Evolutionary conservation across 495 filamentous ascomycete genomes (phyloP).

Genomic region (Aspergillus sclerotiicarbonarius): DNA sequence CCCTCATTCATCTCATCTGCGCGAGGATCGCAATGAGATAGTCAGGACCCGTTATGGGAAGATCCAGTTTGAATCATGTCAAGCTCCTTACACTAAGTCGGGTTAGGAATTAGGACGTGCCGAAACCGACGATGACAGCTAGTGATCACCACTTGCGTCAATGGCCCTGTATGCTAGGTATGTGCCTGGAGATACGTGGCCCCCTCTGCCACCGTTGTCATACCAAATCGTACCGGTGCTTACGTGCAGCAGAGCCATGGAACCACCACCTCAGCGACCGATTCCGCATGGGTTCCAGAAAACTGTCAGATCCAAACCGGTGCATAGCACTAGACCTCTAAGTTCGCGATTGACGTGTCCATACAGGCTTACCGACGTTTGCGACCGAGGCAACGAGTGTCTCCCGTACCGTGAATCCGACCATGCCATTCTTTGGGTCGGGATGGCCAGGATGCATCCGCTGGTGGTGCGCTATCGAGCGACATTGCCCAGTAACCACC

Average conservation of each 20-base stretch:
- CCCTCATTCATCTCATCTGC: too few species aligned
- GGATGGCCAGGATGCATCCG: background rate
- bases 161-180: background rate
- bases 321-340: background rate
- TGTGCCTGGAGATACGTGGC: background rate
- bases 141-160: background rate
- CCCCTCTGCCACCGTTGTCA: background rate
- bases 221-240: background rate
- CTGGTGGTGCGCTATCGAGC: background rate
- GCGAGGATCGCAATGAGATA: too few species aligned
- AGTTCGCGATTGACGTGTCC: background rate
- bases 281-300: background rate
- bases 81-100: too few species aligned
- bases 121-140: too few species aligned
- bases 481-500: slow-evolving; percentile 16
- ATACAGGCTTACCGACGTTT: background rate
- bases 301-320: background rate
- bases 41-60: too few species aligned
- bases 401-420: too few species aligned
- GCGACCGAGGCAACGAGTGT: background rate
- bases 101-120: too few species aligned
- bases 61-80: too few species aligned
- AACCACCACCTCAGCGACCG: background rate
- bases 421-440: background rate
- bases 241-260: background rate